Conservation (phyloP, 2,329 filamentous ascomycete species). For the Sporothrix luriei region DNA sequence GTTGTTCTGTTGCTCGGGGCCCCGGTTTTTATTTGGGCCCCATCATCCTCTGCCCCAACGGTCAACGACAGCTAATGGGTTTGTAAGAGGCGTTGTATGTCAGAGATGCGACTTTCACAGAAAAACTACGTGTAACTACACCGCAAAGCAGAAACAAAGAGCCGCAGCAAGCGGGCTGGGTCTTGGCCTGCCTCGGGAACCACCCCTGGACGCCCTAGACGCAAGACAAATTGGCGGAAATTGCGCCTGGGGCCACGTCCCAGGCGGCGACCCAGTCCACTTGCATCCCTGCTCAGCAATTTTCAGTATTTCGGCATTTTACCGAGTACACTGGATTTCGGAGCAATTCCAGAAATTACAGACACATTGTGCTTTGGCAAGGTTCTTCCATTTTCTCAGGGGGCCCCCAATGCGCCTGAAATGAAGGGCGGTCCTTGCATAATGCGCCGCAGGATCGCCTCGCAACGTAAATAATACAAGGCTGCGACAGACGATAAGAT, state of each 20-base stretch:
- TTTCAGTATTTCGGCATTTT: not conserved
- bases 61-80: not conserved
- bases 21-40: not conserved
- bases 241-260: conserved; percentile 22
- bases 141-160: not conserved
- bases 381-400: not conserved
- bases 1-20: not conserved
- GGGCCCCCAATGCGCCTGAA: not conserved
- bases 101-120: not conserved
- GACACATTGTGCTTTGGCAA: conserved; percentile 5
- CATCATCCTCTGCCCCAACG: not conserved
- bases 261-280: not conserved
- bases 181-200: not conserved
- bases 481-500: not conserved
- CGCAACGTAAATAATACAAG: not conserved
- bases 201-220: conserved; percentile 15
- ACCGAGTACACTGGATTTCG: too few species aligned
- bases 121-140: too few species aligned
- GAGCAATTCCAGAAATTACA: too few species aligned
- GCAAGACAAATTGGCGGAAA: conserved; percentile 27
- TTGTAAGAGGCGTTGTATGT: not conserved
- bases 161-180: not conserved
- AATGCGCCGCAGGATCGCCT: not conserved
- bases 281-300: conserved; percentile 2
- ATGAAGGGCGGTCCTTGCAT: not conserved